These are phyloP conservation scores for Corynascus novoguineensis DNA, from an alignment of 495 filamentous ascomycete genomes.

Conservation along the genomic window DNA sequence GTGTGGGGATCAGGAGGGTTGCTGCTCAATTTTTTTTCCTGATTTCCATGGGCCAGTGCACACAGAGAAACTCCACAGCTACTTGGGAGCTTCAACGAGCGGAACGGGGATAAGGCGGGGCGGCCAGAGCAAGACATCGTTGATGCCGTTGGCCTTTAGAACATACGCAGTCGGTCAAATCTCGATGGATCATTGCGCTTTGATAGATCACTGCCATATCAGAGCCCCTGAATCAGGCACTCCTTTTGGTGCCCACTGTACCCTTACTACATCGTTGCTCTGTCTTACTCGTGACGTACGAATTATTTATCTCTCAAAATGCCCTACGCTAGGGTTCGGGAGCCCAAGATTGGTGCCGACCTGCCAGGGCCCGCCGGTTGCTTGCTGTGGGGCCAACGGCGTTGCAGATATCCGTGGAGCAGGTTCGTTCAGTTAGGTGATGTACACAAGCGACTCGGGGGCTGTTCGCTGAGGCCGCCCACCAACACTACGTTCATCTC, in stretches of 20 bases:
- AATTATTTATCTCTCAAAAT: background rate
- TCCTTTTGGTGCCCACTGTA: background rate
- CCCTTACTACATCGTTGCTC: background rate
- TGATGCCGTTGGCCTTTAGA: background rate
- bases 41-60: constrained; percentile 14
- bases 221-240: background rate
- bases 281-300: background rate
- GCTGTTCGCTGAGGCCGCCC: constrained; percentile 9
- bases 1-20: constrained; percentile 24
- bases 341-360: background rate
- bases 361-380: background rate
- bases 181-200: background rate
- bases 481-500: background rate
- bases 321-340: background rate
- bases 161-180: too few species aligned
- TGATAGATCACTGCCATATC: too few species aligned
- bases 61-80: constrained; percentile 23
- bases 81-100: background rate
- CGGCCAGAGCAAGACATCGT: constrained; percentile 1
- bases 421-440: background rate
- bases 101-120: constrained; percentile 7
- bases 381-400: background rate
- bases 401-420: background rate
- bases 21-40: constrained; percentile 22
- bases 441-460: constrained; percentile 7